phyloP scores from a whole-genome alignment of 2,329 filamentous ascomycete species.

The Alternaria gansuensis region DNA sequence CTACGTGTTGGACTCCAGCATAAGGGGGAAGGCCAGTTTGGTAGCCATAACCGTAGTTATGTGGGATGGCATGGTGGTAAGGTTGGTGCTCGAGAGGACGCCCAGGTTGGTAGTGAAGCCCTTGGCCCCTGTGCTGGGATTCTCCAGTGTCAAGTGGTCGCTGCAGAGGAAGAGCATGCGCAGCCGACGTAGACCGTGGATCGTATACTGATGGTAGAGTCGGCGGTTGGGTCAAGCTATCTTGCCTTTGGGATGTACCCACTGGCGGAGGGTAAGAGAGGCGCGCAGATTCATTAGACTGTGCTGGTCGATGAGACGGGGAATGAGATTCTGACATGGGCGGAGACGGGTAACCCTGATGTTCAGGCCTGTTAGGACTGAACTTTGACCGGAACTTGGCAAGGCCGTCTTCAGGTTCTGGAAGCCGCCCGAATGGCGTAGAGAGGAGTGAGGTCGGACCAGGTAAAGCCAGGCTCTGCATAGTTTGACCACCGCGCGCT shows the following conservation, averaged over 20 bases:
- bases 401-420: conserved; percentile 49
- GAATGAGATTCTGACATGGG: conserved; percentile 63
- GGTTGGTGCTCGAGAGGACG: conserved; percentile 37
- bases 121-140: conserved; percentile 34
- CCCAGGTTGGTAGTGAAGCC: conserved; percentile 40
- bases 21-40: conserved; percentile 38
- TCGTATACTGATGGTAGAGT: conserved; percentile 39
- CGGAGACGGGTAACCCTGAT: conserved; percentile 58
- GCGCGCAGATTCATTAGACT: conserved; percentile 45
- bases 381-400: conserved; percentile 47
- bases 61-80: conserved; percentile 37
- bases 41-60: conserved; percentile 47
- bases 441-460: conserved; percentile 49
- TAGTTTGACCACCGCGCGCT: conserved; percentile 52
- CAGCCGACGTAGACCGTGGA: conserved; percentile 33
- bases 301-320: conserved; percentile 51
- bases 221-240: conserved; percentile 40
- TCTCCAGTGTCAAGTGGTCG: conserved; percentile 47
- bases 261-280: conserved; percentile 39
- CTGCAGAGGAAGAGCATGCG: conserved; percentile 34
- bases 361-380: conserved; percentile 49
- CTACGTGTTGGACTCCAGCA: conserved; percentile 38
- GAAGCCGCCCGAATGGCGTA: conserved; percentile 51
- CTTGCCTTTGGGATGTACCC: conserved; percentile 36
- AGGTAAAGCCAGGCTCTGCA: conserved; percentile 55